Evolutionary conservation across 2,329 filamentous ascomycete species (phyloP).

Genomic region (Colletotrichum limetticola): DNA sequence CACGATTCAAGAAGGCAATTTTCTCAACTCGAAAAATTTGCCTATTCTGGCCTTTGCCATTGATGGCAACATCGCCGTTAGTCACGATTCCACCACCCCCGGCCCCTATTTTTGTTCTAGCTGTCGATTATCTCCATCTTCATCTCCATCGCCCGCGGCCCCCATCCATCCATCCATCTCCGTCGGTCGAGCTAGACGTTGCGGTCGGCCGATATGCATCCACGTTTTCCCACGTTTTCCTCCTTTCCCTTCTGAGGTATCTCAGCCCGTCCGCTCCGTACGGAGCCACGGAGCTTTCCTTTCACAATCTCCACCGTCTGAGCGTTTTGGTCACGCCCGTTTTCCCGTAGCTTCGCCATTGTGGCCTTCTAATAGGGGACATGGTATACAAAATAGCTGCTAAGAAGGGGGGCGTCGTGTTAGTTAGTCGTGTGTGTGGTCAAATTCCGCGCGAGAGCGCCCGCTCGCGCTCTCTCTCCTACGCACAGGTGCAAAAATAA

Average conservation of each 20-base stretch:
- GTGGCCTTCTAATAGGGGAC: neutral
- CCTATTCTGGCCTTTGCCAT: neutral
- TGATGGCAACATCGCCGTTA: neutral
- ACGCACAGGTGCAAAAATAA: neutral
- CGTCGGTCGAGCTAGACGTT: neutral
- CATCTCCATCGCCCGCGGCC: neutral
- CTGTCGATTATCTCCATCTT: neutral
- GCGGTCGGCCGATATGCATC: neutral
- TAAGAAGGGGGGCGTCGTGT: neutral
- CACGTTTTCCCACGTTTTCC: constrained; percentile 13
- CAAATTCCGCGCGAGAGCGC: no score
- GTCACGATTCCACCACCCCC: neutral
- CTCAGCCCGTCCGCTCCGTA: neutral
- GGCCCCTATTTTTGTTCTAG: neutral
- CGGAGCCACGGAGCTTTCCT: neutral
- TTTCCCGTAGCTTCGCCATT: neutral
- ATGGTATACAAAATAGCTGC: neutral
- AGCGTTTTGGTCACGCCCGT: neutral
- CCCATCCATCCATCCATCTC: neutral
- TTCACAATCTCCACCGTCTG: constrained; percentile 34
- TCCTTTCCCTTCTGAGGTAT: neutral
- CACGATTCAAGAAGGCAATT: neutral
- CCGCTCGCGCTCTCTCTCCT: neutral
- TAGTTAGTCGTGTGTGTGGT: neutral
- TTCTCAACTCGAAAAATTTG: neutral